phyloP scores from a whole-genome alignment of 352 stramenopile genomes.

The Globisporangium heterothallicum region DNA sequence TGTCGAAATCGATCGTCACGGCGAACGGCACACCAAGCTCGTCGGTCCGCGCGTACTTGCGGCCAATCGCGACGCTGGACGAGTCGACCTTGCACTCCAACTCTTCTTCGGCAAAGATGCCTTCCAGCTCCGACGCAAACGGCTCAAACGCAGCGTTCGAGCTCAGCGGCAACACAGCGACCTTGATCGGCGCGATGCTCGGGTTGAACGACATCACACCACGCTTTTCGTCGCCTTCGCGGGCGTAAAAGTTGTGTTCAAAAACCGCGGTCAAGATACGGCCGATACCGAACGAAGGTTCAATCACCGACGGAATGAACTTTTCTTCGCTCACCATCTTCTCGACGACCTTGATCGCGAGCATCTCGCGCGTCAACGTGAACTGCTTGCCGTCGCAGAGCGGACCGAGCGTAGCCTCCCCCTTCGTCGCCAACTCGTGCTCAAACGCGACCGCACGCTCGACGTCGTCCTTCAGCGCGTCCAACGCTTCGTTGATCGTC shows the following conservation, averaged over 20 bases:
- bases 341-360: slow-evolving; percentile 91
- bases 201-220: slow-evolving; percentile 97
- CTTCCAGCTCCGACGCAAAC: slow-evolving; percentile 74
- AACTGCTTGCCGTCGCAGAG: slow-evolving; percentile 86
- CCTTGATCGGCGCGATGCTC: slow-evolving; percentile 98
- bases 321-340: slow-evolving; percentile 97
- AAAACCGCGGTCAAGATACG: slow-evolving; percentile 97
- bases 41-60: slow-evolving; percentile 95
- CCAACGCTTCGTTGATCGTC: slow-evolving; percentile 62
- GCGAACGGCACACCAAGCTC: slow-evolving; percentile 98
- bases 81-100: slow-evolving; percentile 93
- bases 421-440: slow-evolving; percentile 84
- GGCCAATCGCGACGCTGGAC: slow-evolving; percentile 93
- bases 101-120: slow-evolving; percentile 51
- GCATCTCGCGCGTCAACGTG: slow-evolving; percentile 93
- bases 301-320: slow-evolving; percentile 98
- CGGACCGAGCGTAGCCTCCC: slow-evolving; percentile 86
- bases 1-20: slow-evolving; percentile 99
- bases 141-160: slow-evolving; percentile 83
- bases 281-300: slow-evolving; percentile 99
- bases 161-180: slow-evolving; percentile 92
- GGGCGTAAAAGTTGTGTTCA: slow-evolving; percentile 97
- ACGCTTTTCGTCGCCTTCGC: slow-evolving; percentile 96
- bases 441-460: slow-evolving; percentile 87
- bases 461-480: slow-evolving; percentile 88